phyloP scores from a whole-genome alignment of 495 filamentous ascomycete genomes.

The Delitschia confertaspora region DNA sequence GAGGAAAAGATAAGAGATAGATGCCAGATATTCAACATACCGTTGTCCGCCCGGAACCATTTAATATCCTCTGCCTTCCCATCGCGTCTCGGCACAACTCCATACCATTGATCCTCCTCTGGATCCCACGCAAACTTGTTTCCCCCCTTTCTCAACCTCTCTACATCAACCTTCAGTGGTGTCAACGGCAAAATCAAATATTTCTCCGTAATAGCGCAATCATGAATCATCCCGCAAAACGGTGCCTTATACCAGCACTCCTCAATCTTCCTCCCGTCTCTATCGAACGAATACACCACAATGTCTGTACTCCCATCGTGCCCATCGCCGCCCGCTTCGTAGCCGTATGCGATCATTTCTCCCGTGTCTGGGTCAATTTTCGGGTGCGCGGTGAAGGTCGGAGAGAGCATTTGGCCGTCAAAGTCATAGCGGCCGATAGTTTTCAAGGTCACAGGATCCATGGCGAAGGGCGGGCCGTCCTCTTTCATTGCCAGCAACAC shows the following conservation, averaged over 20 bases:
- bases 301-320: slow-evolving; percentile 27
- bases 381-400: slow-evolving; percentile 54
- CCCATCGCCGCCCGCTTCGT: slow-evolving; percentile 35
- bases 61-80: slow-evolving; percentile 27
- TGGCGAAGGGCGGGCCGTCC: slow-evolving; percentile 27
- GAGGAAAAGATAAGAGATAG: no score
- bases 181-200: slow-evolving; percentile 26
- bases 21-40: slow-evolving; percentile 11
- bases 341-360: slow-evolving; percentile 35
- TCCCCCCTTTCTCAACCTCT: slow-evolving; percentile 26
- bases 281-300: slow-evolving; percentile 27
- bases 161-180: slow-evolving; percentile 22
- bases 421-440: slow-evolving; percentile 36
- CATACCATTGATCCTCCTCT: slow-evolving; percentile 28
- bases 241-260: slow-evolving; percentile 30
- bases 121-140: slow-evolving; percentile 30
- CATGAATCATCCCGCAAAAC: slow-evolving; percentile 30
- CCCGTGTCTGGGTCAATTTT: slow-evolving; percentile 51
- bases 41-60: slow-evolving; percentile 26
- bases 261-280: slow-evolving; percentile 27
- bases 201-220: slow-evolving; percentile 27
- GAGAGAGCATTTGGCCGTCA: slow-evolving; percentile 45
- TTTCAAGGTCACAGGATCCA: slow-evolving; percentile 26
- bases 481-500: slow-evolving; percentile 27
- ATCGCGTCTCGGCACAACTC: slow-evolving; percentile 23